Base-by-base conservation (phyloP, 176 grass and related monocot genomes). In the Microstegium vimineum region DNA sequence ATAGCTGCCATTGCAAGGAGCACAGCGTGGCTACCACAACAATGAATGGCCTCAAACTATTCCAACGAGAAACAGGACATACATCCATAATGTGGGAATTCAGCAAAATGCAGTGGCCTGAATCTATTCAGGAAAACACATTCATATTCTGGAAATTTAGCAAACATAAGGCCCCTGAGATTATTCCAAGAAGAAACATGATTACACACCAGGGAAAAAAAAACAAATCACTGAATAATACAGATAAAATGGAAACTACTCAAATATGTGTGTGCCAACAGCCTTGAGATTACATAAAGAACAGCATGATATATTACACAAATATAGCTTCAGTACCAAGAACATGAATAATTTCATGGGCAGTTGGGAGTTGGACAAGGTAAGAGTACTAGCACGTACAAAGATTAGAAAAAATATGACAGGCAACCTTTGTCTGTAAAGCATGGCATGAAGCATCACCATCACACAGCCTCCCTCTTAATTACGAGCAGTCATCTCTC, bases 381-480 rank as follows among this genome's bases (percentile, higher is more conserved):
- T 47, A 47, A 52, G 8, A n/a, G 51, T n/a, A 56, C 20, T 10
- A 16, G 37, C 77, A 68, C n/a, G n/a, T n/a, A n/a, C 4, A 69
- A 9, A 10, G 22, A 61, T 35, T 6, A 80, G n/a, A n/a, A 45
- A 73, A 79, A 73, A 64, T 43, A 54, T 41, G 33, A 15, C 12
- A 72, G 38, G 40, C 42, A 30, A 52, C 49, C 49, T 52, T n/a
- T 76, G 59, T 77, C 25, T 46, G 78, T 82, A 35, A 81, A 10
- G 61, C 41, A 81, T 76, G 66, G 62, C 41, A 81, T 70, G 73
- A 26, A 82, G 26, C 34, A 82, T 64, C 54, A 85, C 47, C 71
- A 76, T 31, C 79, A 86, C 73, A 74, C 67, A 60, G 60, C 57
- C 66, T 78, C 52, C 78, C 65, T 61, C 66, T 22, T 41, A 65